Conservation (phyloP, 768 basidiomycete species). For the Pholiota microspora region DNA sequence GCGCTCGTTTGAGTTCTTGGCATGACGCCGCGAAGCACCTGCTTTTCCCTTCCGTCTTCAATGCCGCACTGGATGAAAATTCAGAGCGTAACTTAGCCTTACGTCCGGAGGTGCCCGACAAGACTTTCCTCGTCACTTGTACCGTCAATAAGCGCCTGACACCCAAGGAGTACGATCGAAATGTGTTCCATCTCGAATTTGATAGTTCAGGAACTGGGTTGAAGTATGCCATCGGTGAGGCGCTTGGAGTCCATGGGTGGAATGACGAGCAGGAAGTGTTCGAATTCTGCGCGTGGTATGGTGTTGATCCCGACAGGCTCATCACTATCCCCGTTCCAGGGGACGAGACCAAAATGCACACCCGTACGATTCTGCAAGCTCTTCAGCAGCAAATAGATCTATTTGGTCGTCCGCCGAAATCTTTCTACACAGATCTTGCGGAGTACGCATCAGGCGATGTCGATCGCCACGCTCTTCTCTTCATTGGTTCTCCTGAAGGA, state of each 20-base stretch:
- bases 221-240: conserved; percentile 95
- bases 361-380: conserved; percentile 91
- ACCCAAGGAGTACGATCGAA: conserved; percentile 93
- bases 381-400: conserved; percentile 96
- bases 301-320: conserved; percentile 74
- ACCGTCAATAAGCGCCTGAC: conserved; percentile 94
- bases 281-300: conserved; percentile 92
- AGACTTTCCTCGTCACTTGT: conserved; percentile 92
- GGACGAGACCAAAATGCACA: conserved; percentile 73
- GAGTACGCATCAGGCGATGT: conserved; percentile 64
- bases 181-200: conserved; percentile 99
- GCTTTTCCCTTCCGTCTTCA: conserved; percentile 82
- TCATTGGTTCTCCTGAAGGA: conserved; percentile 94
- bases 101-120: conserved; percentile 84
- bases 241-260: conserved; percentile 96
- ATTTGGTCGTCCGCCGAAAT: conserved; percentile 94
- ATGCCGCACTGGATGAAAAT: conserved; percentile 41
- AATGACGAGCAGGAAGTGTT: conserved; percentile 87
- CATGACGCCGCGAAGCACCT: conserved; percentile 88
- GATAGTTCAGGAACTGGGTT: conserved; percentile 89
- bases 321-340: conserved; percentile 77
- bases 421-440: conserved; percentile 89
- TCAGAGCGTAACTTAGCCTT: conserved; percentile 65
- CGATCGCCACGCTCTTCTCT: conserved; percentile 80
- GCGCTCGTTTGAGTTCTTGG: conserved; percentile 66